Base-by-base conservation (phyloP, 2,329 filamentous ascomycete genomes). In the Colletotrichum sp. region DNA sequence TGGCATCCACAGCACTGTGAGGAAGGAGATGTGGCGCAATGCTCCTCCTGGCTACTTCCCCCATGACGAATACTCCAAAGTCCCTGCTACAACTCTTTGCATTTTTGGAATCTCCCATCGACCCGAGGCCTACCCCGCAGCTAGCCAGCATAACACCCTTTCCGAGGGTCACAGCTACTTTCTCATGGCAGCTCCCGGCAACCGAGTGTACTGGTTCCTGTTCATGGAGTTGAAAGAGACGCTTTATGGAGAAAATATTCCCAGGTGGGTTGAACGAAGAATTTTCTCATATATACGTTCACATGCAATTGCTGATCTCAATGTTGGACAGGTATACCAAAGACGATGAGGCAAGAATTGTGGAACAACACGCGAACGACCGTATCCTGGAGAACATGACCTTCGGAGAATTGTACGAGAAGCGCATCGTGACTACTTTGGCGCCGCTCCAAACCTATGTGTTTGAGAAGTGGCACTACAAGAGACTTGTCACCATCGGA, bases 1-100 rank as follows among this genome's bases (percentile, higher is more conserved):
- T 57, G 86, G 87, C 2, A 81, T 88, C 16, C 81, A 86, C 67
- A 88, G 86, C 75, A 77, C 73, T 0, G 80, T 86, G 1, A 78
- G 86, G 3, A 59, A 77, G 8, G 82, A 85, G 36, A 83, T 83
- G 82, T 74, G 66, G 49, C 77, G 79, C 7, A 72, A 80, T 36
- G 71, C 77, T 1, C 62, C 80, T 18, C 79, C 80, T 4, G 81
- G 80, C 6, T 79, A 78, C 57, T 82, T 83, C 28, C 44, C 77
- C 1, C 44, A 24, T 0, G 70, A 78, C 3, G 80, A 84, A 60
- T 67, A 79, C 24, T 65, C 64, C 4, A 24, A 55, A 13, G 66
- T 77, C 8, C 64, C 59, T 8, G 64, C 71, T 13, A 34, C 52
- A 10, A 72, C 68, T 5, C 70, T 76, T 24, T 86, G 85, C 77